Evolutionary conservation across 2,329 filamentous ascomycete species (phyloP), one percentile per base, ranked within the genome.

Genomic region (Sordariomycetes sp.): DNA sequence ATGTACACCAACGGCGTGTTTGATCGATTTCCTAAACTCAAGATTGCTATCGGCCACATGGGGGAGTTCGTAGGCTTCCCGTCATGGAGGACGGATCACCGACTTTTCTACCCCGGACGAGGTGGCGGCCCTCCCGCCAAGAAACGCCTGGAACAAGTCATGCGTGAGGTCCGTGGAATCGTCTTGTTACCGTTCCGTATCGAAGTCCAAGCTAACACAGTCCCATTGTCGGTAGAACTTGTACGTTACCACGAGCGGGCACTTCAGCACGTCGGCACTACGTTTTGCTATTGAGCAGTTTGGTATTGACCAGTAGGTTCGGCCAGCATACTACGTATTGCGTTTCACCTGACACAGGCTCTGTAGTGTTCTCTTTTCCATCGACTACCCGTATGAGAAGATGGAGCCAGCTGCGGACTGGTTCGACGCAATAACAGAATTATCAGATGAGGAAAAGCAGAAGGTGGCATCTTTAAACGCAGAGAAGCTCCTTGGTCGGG

Each of bases 31-130:
- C 72, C 70, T 0, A 65, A 60, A 11, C 63, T 75, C 32, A 73
- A 74, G 62, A 64, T 74, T 46, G 64, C 74, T 46, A 63, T 73
- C 18, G 73, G 73, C 1, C 72, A 75, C 61, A 68, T 74, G 65
- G 72, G 72, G 22, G 72, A 75, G 65, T 37, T 46, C 24, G 28
- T 50, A 24, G 43, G 7, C 18, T 34, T 43, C 46, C 28, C 35
- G 2, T 46, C n/a, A 7, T 46, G 40, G 40, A 16, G 40, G 40
- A 46, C n/a, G n/a, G n/a, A n/a, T 14, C 40, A 46, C 40, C n/a
- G 40, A 14, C n/a, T 46, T 14, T 50, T 50, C 46, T 50, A 50
- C 46, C 46, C 46, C 3, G 46, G 46, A 11, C 46, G 46, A 4
- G 46, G 46, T n/a, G 22, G 18, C 11, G 46, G 46, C 6, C 46